Evolutionary conservation across 257 asterid genomes (phyloP), one percentile per base, ranked within the genome.

Genomic region (Solanum appendiculatum): DNA sequence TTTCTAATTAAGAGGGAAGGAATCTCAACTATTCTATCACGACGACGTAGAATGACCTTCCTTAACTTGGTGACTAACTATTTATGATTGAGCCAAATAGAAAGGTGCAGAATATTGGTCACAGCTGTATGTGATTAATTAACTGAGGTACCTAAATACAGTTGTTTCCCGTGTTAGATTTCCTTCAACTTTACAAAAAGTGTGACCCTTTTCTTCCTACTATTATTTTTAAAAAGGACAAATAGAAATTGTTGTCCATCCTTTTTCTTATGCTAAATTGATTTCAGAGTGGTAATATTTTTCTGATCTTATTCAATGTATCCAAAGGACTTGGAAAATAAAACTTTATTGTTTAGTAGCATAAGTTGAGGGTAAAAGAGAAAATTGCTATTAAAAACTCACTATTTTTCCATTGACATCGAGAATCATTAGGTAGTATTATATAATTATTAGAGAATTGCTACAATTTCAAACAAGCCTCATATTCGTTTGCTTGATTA

Each of bases 131-230:
- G 16, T 42, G 63, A 64, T 64, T 64, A 64, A 15, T 77, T 42
- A 23, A 25, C 36, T 42, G 36, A 77, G 60, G 37, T 77, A 7
- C 84, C n/a, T n/a, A 77, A 15, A 72, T 36, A 42, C 84, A 42
- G 84, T 77, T 77, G 84, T 77, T 77, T 77, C 37, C 84, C 63
- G 84, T 42, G 60, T 77, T 77, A 25, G 8, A 77, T 77, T 77
- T 42, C 84, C 84, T 77, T 77, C 84, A 25, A 15, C 84, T 77
- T 77, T 77, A 77, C 84, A 77, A 25, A 42, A 77, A 25, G 84
- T 15, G 63, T 42, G 56, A 75, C 58, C 82, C 82, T 23, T n/a
- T 40, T 63, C 70, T 42, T 42, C 36, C 3, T 20, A 34, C 36
- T 42, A 1, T 42, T 31, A 7, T 15, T 15, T 29, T 68, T 12